Percentiles rank a stretch among this genome's conserved stretches.
Evolutionary conservation across 257 asterid species (phyloP).

Genomic region (Orobanche coerulescens): DNA sequence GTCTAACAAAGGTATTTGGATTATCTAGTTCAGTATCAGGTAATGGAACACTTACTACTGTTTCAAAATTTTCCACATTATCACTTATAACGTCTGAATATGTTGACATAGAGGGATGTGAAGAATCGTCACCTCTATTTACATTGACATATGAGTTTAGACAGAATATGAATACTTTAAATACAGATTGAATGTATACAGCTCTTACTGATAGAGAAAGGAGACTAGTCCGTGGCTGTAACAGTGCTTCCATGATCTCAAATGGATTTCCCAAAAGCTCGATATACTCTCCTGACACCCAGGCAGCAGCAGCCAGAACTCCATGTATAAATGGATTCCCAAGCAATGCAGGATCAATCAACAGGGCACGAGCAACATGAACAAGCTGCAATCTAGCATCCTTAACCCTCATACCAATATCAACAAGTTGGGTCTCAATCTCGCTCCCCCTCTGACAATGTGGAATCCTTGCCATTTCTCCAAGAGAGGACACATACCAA

Average conservation of each 20-base stretch:
- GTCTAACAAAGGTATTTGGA: slow-evolving; percentile 25
- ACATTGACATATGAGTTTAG: slow-evolving; percentile 42
- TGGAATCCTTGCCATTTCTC: slow-evolving; percentile 83
- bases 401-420: slow-evolving; percentile 89
- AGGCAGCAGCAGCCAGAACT: slow-evolving; percentile 81
- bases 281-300: slow-evolving; percentile 88
- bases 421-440: slow-evolving; percentile 73
- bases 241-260: slow-evolving; percentile 80
- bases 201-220: slow-evolving; percentile 68
- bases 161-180: slow-evolving; percentile 70
- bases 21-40: slow-evolving; percentile 44
- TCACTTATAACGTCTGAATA: slow-evolving; percentile 26
- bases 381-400: slow-evolving; percentile 88
- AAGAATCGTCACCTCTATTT: slow-evolving; percentile 29
- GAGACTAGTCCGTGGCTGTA: slow-evolving; percentile 80
- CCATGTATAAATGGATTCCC: slow-evolving; percentile 64
- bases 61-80: slow-evolving; percentile 30
- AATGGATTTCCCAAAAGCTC: slow-evolving; percentile 72
- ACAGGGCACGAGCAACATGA: slow-evolving; percentile 67
- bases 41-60: slow-evolving; percentile 22
- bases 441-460: slow-evolving; percentile 83
- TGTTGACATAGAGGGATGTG: slow-evolving; percentile 26
- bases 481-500: slow-evolving; percentile 81
- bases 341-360: slow-evolving; percentile 92
- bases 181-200: slow-evolving; percentile 71